These are phyloP conservation scores for Phylloporus arenicola DNA, from an alignment of 768 basidiomycete genomes.

Conservation along the genomic window DNA sequence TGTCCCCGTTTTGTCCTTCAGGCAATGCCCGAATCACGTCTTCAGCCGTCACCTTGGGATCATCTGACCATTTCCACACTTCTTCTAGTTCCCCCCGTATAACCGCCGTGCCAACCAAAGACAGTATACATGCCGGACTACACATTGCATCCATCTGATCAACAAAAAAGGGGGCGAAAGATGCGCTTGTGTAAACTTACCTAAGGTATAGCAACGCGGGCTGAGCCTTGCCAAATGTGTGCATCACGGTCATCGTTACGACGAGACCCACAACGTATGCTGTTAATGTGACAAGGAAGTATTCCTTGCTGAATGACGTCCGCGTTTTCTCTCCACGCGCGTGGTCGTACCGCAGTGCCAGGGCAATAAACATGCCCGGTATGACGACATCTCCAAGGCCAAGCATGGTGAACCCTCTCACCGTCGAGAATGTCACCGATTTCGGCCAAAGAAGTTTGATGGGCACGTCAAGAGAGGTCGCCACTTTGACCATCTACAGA, in stretches of 20 bases:
- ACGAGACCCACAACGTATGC: constrained; percentile 73
- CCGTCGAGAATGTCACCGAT: constrained; percentile 44
- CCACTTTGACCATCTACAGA: constrained; percentile 85
- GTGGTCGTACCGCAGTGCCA: constrained; percentile 83
- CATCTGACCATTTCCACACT: constrained; percentile 72
- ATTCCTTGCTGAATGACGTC: constrained; percentile 56
- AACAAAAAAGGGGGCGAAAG: background rate
- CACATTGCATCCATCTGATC: background rate
- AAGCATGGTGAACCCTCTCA: constrained; percentile 76
- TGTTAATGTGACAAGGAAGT: constrained; percentile 62
- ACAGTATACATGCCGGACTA: constrained; percentile 73
- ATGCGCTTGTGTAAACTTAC: constrained; percentile 36
- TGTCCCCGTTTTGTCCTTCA: constrained; percentile 13
- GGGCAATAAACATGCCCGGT: constrained; percentile 67
- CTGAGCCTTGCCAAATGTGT: constrained; percentile 68
- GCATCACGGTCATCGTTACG: constrained; percentile 83
- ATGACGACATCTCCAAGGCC: constrained; percentile 85
- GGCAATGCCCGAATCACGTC: constrained; percentile 11
- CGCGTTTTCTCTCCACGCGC: constrained; percentile 36
- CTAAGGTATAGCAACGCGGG: constrained; percentile 91
- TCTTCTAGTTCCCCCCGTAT: constrained; percentile 63
- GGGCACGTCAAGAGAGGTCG: constrained; percentile 82
- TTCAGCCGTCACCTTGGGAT: constrained; percentile 26
- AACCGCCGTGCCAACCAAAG: constrained; percentile 56
- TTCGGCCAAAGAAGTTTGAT: constrained; percentile 92